phyloP scores from a whole-genome alignment of 768 basidiomycete genomes.

The Serendipita sp. region DNA sequence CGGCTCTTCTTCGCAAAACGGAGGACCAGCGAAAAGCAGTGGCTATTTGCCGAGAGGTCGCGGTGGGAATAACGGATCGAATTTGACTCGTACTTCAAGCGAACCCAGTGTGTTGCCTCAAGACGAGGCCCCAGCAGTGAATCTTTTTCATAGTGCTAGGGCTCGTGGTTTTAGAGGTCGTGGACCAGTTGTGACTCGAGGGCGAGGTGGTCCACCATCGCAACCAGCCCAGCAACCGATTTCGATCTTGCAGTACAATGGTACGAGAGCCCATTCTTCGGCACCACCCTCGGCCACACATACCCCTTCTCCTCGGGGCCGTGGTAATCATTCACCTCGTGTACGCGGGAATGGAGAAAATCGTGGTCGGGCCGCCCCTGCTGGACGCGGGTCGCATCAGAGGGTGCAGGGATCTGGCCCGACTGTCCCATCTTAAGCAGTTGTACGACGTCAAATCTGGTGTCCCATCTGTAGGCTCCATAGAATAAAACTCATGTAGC shows the following conservation, averaged over 20 bases:
- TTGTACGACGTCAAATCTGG: too few relatives aligned
- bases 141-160: neutral
- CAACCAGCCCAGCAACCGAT: neutral
- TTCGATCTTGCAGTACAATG: neutral
- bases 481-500: too few relatives aligned
- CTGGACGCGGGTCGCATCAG: neutral
- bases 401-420: neutral
- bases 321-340: neutral
- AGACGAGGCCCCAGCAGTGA: neutral
- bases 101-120: neutral
- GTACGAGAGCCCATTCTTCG: too few relatives aligned
- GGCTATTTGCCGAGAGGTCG: neutral
- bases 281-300: neutral
- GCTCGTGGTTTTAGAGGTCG: neutral
- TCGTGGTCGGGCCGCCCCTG: neutral
- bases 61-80: neutral
- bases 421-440: neutral
- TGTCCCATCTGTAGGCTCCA: too few relatives aligned
- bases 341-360: neutral
- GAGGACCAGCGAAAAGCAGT: neutral
- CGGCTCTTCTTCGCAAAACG: neutral
- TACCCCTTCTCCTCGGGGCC: neutral
- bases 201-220: neutral
- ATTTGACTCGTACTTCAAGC: neutral
- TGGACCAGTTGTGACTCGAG: neutral